Evolutionary conservation across 2,329 filamentous ascomycete genomes (phyloP).

Genomic region (Colletotrichum sp.): DNA sequence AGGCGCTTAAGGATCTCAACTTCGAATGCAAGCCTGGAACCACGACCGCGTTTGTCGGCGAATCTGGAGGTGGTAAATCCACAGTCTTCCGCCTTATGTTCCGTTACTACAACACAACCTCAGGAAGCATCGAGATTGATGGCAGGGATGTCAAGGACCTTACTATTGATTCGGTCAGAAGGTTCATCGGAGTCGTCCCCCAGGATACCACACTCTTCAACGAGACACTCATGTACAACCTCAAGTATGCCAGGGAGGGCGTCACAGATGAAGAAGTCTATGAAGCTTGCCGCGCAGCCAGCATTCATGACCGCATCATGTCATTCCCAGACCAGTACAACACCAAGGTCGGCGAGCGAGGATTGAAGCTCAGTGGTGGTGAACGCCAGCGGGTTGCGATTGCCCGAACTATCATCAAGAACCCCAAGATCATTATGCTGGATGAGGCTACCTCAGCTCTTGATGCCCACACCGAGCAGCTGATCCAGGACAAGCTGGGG

Average conservation of each 20-base stretch:
- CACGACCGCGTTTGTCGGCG: constrained; percentile 93
- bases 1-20: constrained; percentile 81
- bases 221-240: constrained; percentile 92
- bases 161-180: constrained; percentile 91
- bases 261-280: constrained; percentile 84
- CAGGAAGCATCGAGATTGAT: constrained; percentile 84
- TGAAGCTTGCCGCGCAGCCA: constrained; percentile 82
- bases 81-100: constrained; percentile 96
- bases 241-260: constrained; percentile 84
- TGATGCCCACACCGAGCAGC: constrained; percentile 90
- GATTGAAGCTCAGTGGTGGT: constrained; percentile 84
- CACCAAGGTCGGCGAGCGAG: constrained; percentile 90
- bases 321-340: constrained; percentile 87
- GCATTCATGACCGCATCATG: constrained; percentile 91
- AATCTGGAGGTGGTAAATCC: constrained; percentile 96
- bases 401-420: constrained; percentile 89
- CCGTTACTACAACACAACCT: constrained; percentile 89
- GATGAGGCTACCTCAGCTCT: constrained; percentile 93
- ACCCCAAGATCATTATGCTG: constrained; percentile 89
- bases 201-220: constrained; percentile 97
- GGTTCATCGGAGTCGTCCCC: constrained; percentile 92
- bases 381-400: constrained; percentile 96
- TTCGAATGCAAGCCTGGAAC: constrained; percentile 90
- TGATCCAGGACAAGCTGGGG: constrained; percentile 86
- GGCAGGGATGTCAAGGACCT: constrained; percentile 83